Conservation (phyloP, 2,329 filamentous ascomycete species). For the Ophiosphaerella narmari region DNA sequence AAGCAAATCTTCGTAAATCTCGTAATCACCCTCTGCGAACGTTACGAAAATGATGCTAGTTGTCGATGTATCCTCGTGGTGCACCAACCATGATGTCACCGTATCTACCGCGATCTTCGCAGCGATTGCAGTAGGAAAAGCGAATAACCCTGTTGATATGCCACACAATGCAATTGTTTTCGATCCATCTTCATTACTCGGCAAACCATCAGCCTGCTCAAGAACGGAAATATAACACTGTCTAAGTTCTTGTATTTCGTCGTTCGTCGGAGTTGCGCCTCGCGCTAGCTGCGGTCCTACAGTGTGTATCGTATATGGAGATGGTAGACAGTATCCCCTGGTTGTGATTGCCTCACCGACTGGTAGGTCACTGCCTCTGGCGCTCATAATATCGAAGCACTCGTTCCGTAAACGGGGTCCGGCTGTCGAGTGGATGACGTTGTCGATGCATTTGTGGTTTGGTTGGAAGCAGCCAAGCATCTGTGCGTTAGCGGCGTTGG, state of each 20-base stretch:
- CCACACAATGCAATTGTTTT: slow-evolving; percentile 42
- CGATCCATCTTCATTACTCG: slow-evolving; percentile 19
- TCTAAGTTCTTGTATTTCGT: slow-evolving; percentile 25
- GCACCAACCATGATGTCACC: slow-evolving; percentile 33
- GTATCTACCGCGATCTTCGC: slow-evolving; percentile 34
- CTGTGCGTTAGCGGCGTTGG: slow-evolving; percentile 43
- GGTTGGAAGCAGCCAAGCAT: slow-evolving; percentile 46
- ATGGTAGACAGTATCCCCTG: slow-evolving; percentile 32
- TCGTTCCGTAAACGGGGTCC: slow-evolving; percentile 39
- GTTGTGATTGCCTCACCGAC: slow-evolving; percentile 36
- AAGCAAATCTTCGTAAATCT: slow-evolving; percentile 21
- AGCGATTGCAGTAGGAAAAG: slow-evolving; percentile 36
- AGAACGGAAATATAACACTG: slow-evolving; percentile 40
- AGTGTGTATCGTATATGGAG: slow-evolving; percentile 39
- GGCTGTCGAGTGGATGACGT: slow-evolving; percentile 41
- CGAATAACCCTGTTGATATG: slow-evolving; percentile 45
- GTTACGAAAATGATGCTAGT: slow-evolving; percentile 42
- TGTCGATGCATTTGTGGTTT: slow-evolving; percentile 44
- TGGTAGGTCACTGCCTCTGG: slow-evolving; percentile 24
- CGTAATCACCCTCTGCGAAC: slow-evolving; percentile 34
- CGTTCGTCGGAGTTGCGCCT: slow-evolving; percentile 20
- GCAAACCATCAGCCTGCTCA: slow-evolving; percentile 30
- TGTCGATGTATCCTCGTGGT: slow-evolving; percentile 27
- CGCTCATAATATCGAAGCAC: slow-evolving; percentile 32
- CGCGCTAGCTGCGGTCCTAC: slow-evolving; percentile 40